phyloP scores from a whole-genome alignment of 257 asterid genomes.

The Solanum boliviense region DNA sequence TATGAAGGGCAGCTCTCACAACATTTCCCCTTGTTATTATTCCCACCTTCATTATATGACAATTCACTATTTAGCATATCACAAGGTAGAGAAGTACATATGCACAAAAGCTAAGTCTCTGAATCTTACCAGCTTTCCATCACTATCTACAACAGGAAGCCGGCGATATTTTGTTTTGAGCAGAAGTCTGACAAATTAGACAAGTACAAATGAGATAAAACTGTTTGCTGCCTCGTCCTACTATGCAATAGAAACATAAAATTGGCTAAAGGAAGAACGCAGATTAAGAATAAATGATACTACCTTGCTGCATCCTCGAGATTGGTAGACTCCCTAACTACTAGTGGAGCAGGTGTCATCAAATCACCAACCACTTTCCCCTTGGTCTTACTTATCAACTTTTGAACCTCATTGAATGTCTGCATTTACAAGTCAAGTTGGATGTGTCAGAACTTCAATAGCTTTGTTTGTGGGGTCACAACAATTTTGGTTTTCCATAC shows the following conservation, averaged over 20 bases:
- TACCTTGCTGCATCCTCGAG: conserved; percentile 91
- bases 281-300: neutral
- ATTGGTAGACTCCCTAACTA: conserved; percentile 60
- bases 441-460: neutral
- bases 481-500: neutral
- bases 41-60: conserved; percentile 19
- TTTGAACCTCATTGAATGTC: conserved; percentile 73
- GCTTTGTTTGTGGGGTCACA: neutral
- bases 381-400: conserved; percentile 57
- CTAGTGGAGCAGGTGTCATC: conserved; percentile 77
- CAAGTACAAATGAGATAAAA: neutral
- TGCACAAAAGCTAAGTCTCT: neutral
- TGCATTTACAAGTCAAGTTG: conserved; percentile 5
- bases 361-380: conserved; percentile 76
- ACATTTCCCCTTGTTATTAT: conserved; percentile 39
- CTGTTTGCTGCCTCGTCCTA: neutral
- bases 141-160: conserved; percentile 67
- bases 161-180: conserved; percentile 70
- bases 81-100: neutral
- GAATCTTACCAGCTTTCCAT: conserved; percentile 63
- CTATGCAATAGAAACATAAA: neutral
- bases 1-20: conserved; percentile 37
- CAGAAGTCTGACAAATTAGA: conserved; percentile 33
- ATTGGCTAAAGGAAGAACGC: neutral
- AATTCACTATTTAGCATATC: neutral